These are phyloP conservation scores for Arthrobotrys pseudoclavata DNA, from an alignment of 2,329 filamentous ascomycete species.

Conservation along the genomic window DNA sequence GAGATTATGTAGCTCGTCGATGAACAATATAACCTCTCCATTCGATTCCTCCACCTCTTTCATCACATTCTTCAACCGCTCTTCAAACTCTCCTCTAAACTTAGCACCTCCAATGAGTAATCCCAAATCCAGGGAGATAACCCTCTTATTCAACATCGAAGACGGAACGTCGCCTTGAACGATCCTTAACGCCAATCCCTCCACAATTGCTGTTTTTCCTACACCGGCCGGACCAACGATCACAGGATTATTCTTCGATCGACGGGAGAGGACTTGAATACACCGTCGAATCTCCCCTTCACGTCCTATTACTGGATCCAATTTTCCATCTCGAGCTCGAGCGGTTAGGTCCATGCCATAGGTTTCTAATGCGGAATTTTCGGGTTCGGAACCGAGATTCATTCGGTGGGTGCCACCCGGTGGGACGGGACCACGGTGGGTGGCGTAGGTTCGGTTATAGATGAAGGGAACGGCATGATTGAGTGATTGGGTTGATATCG, in stretches of 20 bases:
- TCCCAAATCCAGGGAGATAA: slow-evolving; percentile 88
- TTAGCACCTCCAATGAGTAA: slow-evolving; percentile 96
- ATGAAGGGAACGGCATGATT: slow-evolving; percentile 44
- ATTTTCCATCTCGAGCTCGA: slow-evolving; percentile 85
- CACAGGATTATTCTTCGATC: slow-evolving; percentile 96
- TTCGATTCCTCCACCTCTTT: slow-evolving; percentile 91
- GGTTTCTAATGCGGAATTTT: slow-evolving; percentile 90
- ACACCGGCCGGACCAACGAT: slow-evolving; percentile 92
- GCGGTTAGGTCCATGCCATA: slow-evolving; percentile 92
- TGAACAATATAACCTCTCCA: slow-evolving; percentile 91
- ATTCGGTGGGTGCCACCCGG: slow-evolving; percentile 94
- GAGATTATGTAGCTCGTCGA: slow-evolving; percentile 92
- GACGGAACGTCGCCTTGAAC: slow-evolving; percentile 94
- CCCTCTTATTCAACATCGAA: slow-evolving; percentile 92
- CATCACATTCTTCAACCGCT: slow-evolving; percentile 87
- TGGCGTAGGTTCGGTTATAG: slow-evolving; percentile 65
- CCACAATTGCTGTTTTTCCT: slow-evolving; percentile 92
- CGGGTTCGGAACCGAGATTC: slow-evolving; percentile 80
- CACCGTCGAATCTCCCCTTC: slow-evolving; percentile 92
- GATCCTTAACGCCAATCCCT: slow-evolving; percentile 90
- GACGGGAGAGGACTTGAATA: slow-evolving; percentile 90
- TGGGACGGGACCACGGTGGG: slow-evolving; percentile 80
- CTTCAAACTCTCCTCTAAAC: slow-evolving; percentile 95
- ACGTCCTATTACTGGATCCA: slow-evolving; percentile 95
- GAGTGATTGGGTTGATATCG: slow-evolving; percentile 35